Conservation (phyloP, 169 alveolate genomes). For the Plasmodium yoelii region DNA sequence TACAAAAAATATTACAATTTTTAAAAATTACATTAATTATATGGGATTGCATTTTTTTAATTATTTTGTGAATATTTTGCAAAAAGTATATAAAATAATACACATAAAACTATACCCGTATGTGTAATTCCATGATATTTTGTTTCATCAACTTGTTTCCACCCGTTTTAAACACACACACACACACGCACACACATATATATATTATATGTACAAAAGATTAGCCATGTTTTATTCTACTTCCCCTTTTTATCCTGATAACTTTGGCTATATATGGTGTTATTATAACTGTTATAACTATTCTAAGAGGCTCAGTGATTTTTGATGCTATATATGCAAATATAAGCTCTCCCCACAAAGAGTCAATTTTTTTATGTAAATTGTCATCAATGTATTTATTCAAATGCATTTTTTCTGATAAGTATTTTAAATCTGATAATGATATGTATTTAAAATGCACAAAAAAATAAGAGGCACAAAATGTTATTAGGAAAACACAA, state of each 20-base stretch:
- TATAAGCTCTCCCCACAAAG: conserved; percentile 71
- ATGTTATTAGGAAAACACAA: conserved; percentile 38
- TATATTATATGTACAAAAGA: background rate
- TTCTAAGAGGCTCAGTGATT: conserved; percentile 60
- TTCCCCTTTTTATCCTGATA: conserved; percentile 21
- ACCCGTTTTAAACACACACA: too few species aligned
- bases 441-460: conserved; percentile 70
- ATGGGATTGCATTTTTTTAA: too few species aligned
- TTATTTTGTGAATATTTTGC: too few species aligned
- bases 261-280: conserved; percentile 70
- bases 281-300: conserved; percentile 46
- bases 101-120: too few species aligned
- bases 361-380: conserved; percentile 67
- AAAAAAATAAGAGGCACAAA: conserved; percentile 35
- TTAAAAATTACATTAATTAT: too few species aligned
- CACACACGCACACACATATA: too few species aligned
- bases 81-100: too few species aligned
- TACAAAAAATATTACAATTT: too few species aligned
- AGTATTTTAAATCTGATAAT: conserved; percentile 40
- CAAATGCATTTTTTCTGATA: conserved; percentile 64
- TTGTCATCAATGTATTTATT: conserved; percentile 56
- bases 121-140: too few species aligned
- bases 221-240: conserved; percentile 15
- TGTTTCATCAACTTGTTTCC: too few species aligned
- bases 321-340: conserved; percentile 71